Base-by-base conservation (phyloP, 805 yeast species). In the Teunomyces pallodes region DNA sequence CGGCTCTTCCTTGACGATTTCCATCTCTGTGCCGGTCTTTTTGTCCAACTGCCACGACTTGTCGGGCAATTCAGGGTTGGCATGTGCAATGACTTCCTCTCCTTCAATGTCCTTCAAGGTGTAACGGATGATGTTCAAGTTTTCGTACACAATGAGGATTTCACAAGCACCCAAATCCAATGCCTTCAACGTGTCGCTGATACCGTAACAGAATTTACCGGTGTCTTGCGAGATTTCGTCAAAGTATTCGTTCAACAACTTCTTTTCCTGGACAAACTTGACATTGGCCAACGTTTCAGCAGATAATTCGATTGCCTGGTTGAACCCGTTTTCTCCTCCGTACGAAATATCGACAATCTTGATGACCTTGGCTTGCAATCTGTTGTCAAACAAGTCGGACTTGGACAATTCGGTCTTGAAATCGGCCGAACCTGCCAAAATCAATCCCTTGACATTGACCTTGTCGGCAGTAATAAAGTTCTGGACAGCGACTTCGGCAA, bases 291-390 rank as follows among this genome's bases (percentile, higher is more conserved):
- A 80, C 26, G 99, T 87, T 77, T 94, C 99, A 28, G 97, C 96
- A 29, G 97, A 87, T 58, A 94, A 79, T 72, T 94, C 99, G 61
- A 94, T 95, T 40, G 99, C 99, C 77, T 94, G 99, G 76, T 94
- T 94, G 79, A 94, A 94, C 42, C 99, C 99, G 68, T 94, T 94
- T 74, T 94, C 99, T 67, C 99, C 99, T 72, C 99, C 99, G 65
- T 94, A 94, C 2, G 98, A 91, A 48, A 94, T 87, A 77, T 94
- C 99, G 48, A 95, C 99, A 66, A 91, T 81, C 70, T 90, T 89
- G 53, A 94, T 80, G 61, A 94, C 84, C 72, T 90, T 91, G 44
- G 87, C 85, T 58, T 80, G 88, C 64, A 94, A 79, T 75, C 99
- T 89, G 58, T 74, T 76, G 70, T 94, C 99, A 66, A 94, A 92